Evolutionary conservation across 306 rosid species (phyloP).

Genomic region (Macrotyloma uniflorum): DNA sequence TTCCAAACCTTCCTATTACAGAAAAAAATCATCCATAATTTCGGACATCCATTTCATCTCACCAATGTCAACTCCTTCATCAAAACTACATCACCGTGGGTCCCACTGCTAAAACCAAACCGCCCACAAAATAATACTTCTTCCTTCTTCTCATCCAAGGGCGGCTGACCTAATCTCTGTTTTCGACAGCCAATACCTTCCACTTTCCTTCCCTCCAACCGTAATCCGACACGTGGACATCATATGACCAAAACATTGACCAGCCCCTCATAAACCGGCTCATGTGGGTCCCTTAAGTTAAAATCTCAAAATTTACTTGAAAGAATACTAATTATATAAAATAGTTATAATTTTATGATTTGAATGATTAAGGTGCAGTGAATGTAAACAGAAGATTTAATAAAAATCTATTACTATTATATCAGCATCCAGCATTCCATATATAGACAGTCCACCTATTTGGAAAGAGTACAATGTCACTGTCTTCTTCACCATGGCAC

Average conservation of each 20-base stretch:
- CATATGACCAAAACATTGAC: neutral
- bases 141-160: slow-evolving; percentile 29
- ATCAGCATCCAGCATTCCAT: slow-evolving; percentile 46
- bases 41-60: neutral
- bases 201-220: slow-evolving; percentile 27
- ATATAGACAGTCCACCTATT: slow-evolving; percentile 41
- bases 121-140: slow-evolving; percentile 32
- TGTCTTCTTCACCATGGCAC: neutral
- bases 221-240: neutral
- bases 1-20: slow-evolving; percentile 33
- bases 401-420: slow-evolving; percentile 23
- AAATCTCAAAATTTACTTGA: neutral
- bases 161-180: slow-evolving; percentile 68
- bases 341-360: no score
- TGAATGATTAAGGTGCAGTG: no score
- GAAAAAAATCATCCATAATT: neutral
- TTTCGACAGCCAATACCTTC: slow-evolving; percentile 48
- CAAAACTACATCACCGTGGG: neutral
- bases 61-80: neutral
- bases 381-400: neutral
- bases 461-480: slow-evolving; percentile 53
- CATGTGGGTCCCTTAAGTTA: slow-evolving; percentile 36
- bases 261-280: slow-evolving; percentile 45
- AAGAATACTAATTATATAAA: no score
- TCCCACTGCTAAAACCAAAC: slow-evolving; percentile 35